phyloP scores from a whole-genome alignment of 2,329 filamentous ascomycete genomes.

The Thermothelomyces thermophilus region DNA sequence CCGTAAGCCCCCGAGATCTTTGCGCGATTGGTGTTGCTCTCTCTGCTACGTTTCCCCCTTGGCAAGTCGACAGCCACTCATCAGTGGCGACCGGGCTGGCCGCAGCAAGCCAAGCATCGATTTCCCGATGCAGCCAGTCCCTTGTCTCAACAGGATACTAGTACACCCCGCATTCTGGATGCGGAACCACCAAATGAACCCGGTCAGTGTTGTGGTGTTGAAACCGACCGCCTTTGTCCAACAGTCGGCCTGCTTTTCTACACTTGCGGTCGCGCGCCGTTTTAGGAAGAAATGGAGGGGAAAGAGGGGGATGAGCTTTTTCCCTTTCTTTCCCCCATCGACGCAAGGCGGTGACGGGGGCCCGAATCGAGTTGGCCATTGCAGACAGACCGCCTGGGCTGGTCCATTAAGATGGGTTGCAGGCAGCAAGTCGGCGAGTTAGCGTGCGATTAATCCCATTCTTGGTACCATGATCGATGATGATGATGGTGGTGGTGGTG shows the following conservation, averaged over 20 bases:
- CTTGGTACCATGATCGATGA: no score
- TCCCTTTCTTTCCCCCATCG: not conserved
- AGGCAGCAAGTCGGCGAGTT: not conserved
- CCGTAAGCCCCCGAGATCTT: no score
- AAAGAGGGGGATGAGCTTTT: not conserved
- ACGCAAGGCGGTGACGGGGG: no score
- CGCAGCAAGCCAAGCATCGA: constrained; percentile 6
- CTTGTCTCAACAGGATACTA: not conserved
- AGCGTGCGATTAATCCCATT: no score
- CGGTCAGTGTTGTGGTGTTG: not conserved
- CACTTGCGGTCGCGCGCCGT: constrained; percentile 3
- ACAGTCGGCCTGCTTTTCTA: not conserved
- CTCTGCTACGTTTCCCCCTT: constrained; percentile 18
- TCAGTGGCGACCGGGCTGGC: constrained; percentile 13
- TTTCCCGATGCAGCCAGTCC: constrained; percentile 11
- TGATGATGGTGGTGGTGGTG: no score
- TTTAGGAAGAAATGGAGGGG: constrained; percentile 5
- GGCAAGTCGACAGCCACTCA: constrained; percentile 3
- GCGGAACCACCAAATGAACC: not conserved
- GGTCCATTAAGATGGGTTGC: constrained; percentile 3
- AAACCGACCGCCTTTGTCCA: no score
- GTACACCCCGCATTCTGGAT: not conserved
- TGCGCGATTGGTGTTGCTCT: constrained; percentile 3
- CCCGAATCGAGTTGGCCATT: constrained; percentile 1
- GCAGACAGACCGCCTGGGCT: not conserved